These are phyloP conservation scores for Xylaria digitata DNA, from an alignment of 2,329 filamentous ascomycete species.

Conservation along the genomic window DNA sequence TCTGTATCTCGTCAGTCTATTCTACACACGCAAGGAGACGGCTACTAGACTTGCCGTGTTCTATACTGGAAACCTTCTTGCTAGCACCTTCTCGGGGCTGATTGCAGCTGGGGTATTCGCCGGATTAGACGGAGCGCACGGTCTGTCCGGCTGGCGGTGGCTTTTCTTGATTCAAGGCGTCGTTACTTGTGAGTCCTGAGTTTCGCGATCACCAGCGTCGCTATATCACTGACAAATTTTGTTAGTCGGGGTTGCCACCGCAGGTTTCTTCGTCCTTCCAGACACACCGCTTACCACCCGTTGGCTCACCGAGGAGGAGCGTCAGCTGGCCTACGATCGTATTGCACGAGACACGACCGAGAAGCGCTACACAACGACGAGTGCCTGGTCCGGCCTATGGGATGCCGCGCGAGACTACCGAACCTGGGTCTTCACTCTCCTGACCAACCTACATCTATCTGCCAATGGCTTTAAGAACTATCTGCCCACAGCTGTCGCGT, in stretches of 20 bases:
- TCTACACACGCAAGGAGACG: conserved; percentile 61
- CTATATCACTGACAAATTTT: conserved; percentile 4
- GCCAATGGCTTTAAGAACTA: conserved; percentile 48
- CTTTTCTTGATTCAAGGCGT: conserved; percentile 31
- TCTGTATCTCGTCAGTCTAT: conserved; percentile 61
- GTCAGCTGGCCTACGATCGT: conserved; percentile 55
- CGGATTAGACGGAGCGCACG: conserved; percentile 49
- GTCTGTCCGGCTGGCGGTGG: conserved; percentile 54
- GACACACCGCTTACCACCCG: conserved; percentile 54
- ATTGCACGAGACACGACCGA: conserved; percentile 51
- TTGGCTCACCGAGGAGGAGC: conserved; percentile 58
- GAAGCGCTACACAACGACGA: conserved; percentile 52
- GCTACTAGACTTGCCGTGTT: conserved; percentile 54
- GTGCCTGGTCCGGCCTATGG: conserved; percentile 52
- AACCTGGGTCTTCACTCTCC: conserved; percentile 58
- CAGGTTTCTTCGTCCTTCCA: conserved; percentile 49
- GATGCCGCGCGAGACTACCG: conserved; percentile 53
- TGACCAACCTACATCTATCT: conserved; percentile 53
- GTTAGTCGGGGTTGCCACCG: conserved; percentile 24
- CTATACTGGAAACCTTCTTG: conserved; percentile 54
- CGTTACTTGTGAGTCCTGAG: conserved; percentile 9
- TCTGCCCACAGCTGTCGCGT: conserved; percentile 54
- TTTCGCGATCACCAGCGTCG: not conserved
- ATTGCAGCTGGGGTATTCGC: conserved; percentile 55
- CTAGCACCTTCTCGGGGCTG: conserved; percentile 54